Percentiles rank a stretch among this genome's conserved stretches.
Evolutionary conservation across 495 filamentous ascomycete species (phyloP).

Genomic region (Pseudevernia furfuracea): DNA sequence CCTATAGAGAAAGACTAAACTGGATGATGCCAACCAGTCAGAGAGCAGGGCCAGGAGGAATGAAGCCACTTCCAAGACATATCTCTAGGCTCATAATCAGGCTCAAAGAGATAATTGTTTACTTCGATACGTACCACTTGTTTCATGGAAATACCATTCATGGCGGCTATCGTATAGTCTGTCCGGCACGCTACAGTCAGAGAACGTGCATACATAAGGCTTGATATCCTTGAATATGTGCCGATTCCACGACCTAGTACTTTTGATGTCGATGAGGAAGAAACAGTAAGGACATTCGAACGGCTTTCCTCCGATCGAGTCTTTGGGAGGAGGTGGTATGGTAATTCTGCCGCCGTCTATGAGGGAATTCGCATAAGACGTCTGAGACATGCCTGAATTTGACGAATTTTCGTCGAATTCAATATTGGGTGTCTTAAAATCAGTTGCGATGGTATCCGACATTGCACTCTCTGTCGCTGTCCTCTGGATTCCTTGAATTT

Average conservation of each 20-base stretch:
- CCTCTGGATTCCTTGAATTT: background rate
- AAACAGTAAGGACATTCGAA: conserved; percentile 25
- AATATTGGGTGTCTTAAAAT: background rate
- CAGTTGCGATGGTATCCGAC: background rate
- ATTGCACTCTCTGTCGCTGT: background rate
- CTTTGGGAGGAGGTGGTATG: conserved; percentile 16
- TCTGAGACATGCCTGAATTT: conserved; percentile 14
- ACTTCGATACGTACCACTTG: too few relatives aligned
- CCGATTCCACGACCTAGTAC: conserved; percentile 9
- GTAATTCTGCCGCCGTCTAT: conserved; percentile 14
- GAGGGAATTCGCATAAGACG: conserved; percentile 17
- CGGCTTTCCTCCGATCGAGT: conserved; percentile 1
- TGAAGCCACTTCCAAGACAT: too few relatives aligned
- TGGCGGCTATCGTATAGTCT: conserved; percentile 20
- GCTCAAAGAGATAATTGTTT: too few relatives aligned
- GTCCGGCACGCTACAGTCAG: conserved; percentile 13
- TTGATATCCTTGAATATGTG: conserved; percentile 25
- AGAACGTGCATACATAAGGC: conserved; percentile 24
- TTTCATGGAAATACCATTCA: conserved; percentile 24
- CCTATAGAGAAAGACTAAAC: too few relatives aligned
- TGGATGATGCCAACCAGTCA: too few relatives aligned
- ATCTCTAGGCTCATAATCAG: too few relatives aligned
- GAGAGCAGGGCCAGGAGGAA: too few relatives aligned
- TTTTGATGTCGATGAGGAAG: conserved; percentile 4
- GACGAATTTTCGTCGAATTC: background rate